Conservation (phyloP, 2,329 filamentous ascomycete genomes). For the Trichoderma breve region DNA sequence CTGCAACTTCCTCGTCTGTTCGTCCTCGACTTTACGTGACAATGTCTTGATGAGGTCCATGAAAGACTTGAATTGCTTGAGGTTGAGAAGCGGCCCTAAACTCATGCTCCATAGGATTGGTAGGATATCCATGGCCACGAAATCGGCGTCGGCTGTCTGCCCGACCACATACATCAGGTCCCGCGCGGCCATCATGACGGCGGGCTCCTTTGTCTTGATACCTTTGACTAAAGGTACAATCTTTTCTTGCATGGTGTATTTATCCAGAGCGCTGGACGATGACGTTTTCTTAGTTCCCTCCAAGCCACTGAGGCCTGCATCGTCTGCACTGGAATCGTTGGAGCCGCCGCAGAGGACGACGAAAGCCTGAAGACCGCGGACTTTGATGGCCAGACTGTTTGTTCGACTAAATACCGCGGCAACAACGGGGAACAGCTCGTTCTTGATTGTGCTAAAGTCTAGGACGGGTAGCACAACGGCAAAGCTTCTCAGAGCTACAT, state of each 20-base stretch:
- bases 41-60: slow-evolving; percentile 84
- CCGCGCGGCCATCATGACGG: slow-evolving; percentile 92
- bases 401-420: slow-evolving; percentile 89
- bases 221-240: slow-evolving; percentile 84
- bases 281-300: slow-evolving; percentile 60
- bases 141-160: slow-evolving; percentile 78
- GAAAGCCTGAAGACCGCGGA: slow-evolving; percentile 86
- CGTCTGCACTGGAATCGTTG: slow-evolving; percentile 46
- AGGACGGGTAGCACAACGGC: slow-evolving; percentile 80
- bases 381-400: slow-evolving; percentile 90
- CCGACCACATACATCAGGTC: slow-evolving; percentile 83
- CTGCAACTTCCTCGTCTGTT: slow-evolving; percentile 84
- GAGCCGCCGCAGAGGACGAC: slow-evolving; percentile 82
- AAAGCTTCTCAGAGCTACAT: slow-evolving; percentile 76
- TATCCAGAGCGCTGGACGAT: slow-evolving; percentile 81
- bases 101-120: slow-evolving; percentile 91
- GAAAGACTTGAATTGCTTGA: slow-evolving; percentile 84
- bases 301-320: slow-evolving; percentile 73
- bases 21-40: slow-evolving; percentile 77
- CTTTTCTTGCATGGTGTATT: slow-evolving; percentile 98
- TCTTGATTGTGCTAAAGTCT: slow-evolving; percentile 96
- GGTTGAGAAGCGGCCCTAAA: slow-evolving; percentile 81
- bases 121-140: slow-evolving; percentile 85
- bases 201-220: slow-evolving; percentile 97
- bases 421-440: slow-evolving; percentile 91